These are phyloP conservation scores for Microthlaspi erraticum DNA, from an alignment of 345 rosid species.

Conservation along the genomic window DNA sequence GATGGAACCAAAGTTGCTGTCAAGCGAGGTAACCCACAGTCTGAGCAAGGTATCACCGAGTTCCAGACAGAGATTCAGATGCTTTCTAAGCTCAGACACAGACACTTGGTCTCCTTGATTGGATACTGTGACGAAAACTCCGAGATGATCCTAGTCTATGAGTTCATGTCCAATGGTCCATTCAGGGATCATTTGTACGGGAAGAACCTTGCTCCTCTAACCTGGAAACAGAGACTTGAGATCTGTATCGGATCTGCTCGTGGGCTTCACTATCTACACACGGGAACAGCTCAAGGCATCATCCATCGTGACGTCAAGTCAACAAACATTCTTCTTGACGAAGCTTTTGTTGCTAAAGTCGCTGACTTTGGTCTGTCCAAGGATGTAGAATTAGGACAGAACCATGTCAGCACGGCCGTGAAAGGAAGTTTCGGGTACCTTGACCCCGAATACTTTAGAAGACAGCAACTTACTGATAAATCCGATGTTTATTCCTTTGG, in stretches of 20 bases:
- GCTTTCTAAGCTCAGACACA: slow-evolving; percentile 84
- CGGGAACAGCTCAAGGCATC: slow-evolving; percentile 91
- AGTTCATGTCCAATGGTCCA: slow-evolving; percentile 85
- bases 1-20: slow-evolving; percentile 80
- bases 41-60: slow-evolving; percentile 87
- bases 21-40: slow-evolving; percentile 86
- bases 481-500: slow-evolving; percentile 78
- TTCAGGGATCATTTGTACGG: slow-evolving; percentile 80
- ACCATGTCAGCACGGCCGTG: slow-evolving; percentile 59
- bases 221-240: slow-evolving; percentile 85
- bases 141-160: slow-evolving; percentile 85
- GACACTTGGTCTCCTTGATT: slow-evolving; percentile 82
- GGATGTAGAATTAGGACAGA: slow-evolving; percentile 73
- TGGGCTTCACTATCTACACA: slow-evolving; percentile 82
- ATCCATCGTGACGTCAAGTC: slow-evolving; percentile 88
- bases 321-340: slow-evolving; percentile 79
- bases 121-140: slow-evolving; percentile 79
- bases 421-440: slow-evolving; percentile 67
- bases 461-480: slow-evolving; percentile 67
- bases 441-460: slow-evolving; percentile 71
- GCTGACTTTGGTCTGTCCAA: slow-evolving; percentile 85
- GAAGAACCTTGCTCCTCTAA: slow-evolving; percentile 59
- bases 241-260: slow-evolving; percentile 81
- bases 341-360: slow-evolving; percentile 78
- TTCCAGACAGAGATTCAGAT: slow-evolving; percentile 87